Percentiles rank a stretch among this genome's conserved stretches.
Conservation (phyloP, 441 rosid species). For the Breynia disticha region DNA sequence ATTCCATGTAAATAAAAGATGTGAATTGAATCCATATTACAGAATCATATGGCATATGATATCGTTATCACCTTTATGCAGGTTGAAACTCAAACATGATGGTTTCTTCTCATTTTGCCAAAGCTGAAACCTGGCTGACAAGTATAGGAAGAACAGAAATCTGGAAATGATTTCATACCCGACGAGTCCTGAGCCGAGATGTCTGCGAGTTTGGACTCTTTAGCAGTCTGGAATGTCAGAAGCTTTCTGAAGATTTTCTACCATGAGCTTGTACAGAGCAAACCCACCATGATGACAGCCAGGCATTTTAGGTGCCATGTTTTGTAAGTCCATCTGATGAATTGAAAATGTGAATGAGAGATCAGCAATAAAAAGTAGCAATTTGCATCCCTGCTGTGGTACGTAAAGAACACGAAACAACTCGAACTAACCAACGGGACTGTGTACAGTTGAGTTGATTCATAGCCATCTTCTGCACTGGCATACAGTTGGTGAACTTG, state of each 20-base stretch:
- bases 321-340: slow-evolving; percentile 53
- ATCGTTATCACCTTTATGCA: too few species aligned
- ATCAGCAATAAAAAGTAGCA: not conserved
- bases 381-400: not conserved
- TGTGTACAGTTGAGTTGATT: slow-evolving; percentile 70
- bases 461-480: slow-evolving; percentile 78
- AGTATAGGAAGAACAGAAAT: too few species aligned
- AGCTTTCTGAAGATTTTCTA: slow-evolving; percentile 30
- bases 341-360: slow-evolving; percentile 3
- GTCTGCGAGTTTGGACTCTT: slow-evolving; percentile 1
- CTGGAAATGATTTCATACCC: not conserved
- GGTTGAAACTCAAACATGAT: too few species aligned
- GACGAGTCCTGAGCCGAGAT: not conserved
- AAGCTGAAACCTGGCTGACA: too few species aligned
- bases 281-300: slow-evolving; percentile 92
- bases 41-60: too few species aligned
- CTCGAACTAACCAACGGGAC: slow-evolving; percentile 53
- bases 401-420: not conserved
- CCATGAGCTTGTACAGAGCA: slow-evolving; percentile 67
- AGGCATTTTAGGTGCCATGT: slow-evolving; percentile 69
- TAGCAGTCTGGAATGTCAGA: slow-evolving; percentile 17
- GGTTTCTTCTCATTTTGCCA: too few species aligned
- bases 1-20: too few species aligned
- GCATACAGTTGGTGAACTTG: slow-evolving; percentile 59
- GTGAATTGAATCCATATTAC: too few species aligned